A percentile compares a stretch with the other conserved stretches of the same genome.
phyloP scores from a whole-genome alignment of 2,329 filamentous ascomycete genomes.

The Ustulina deusta region DNA sequence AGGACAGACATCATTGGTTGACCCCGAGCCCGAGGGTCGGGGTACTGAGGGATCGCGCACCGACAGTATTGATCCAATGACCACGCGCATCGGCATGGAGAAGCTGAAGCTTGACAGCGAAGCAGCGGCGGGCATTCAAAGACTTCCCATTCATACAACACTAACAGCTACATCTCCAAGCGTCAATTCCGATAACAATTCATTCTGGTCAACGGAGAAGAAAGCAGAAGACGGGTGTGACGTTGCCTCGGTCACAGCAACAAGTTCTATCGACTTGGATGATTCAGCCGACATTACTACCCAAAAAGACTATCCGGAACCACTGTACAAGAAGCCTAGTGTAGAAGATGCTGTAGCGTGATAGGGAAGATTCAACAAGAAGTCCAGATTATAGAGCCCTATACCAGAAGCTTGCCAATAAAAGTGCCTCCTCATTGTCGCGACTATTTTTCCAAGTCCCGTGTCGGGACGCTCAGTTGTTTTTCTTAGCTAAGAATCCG shows the following conservation, averaged over 20 bases:
- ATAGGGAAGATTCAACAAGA: neutral
- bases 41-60: neutral
- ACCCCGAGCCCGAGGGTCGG: neutral
- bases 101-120: conserved; percentile 34
- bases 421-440: neutral
- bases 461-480: neutral
- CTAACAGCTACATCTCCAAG: conserved; percentile 41
- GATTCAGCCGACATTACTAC: conserved; percentile 20
- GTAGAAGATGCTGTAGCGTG: conserved; percentile 41
- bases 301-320: neutral
- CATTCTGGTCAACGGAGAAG: conserved; percentile 46
- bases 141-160: conserved; percentile 6
- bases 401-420: neutral
- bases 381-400: neutral
- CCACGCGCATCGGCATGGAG: neutral
- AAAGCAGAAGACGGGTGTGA: conserved; percentile 41
- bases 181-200: conserved; percentile 44
- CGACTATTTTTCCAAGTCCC: neutral
- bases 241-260: conserved; percentile 43
- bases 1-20: conserved; percentile 6
- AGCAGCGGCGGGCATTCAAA: neutral
- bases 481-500: neutral
- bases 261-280: conserved; percentile 43
- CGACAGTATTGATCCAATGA: neutral
- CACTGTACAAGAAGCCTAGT: conserved; percentile 43